Evolutionary conservation across 208 protist genomes (phyloP), one percentile per base, ranked within the genome.

Genomic region (Angomonas deanei): DNA sequence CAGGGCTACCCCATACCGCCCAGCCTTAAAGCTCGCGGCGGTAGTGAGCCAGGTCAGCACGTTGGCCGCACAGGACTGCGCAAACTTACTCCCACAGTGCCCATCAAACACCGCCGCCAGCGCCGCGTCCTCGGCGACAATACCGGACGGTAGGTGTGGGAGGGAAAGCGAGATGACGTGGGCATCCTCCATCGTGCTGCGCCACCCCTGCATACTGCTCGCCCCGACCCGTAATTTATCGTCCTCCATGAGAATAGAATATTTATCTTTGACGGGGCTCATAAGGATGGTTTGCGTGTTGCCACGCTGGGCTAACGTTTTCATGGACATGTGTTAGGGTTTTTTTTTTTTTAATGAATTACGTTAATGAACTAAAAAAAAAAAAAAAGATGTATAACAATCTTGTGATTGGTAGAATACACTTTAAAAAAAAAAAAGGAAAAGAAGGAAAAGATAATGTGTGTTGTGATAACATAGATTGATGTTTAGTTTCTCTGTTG

Each of bases 141-240:
- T 80, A 2, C 30, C 21, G 60, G 77, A 57, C 49, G 84, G 82
- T 39, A 95, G 60, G 21, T 81, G 65, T n/a, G 84, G 86, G 15
- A 96, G 63, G 27, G 86, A 86, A 47, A 96, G 81, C 64, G 86
- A 88, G 47, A 96, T 76, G 32, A 76, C 78, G 59, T 96, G 89
- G 27, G 89, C 89, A 66, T 96, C 89, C 56, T 96, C 86, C 89
- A 96, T 96, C 2, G 84, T 96, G 55, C 82, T 93, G 65, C 89
- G 66, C 89, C 89, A 96, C 15, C 89, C 89, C 55, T 96, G 89
- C 89, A 96, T 96, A 64, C 89, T 94, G 62, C 86, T 96, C 28
- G 89, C 86, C 21, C 89, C 89, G n/a, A 79, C 84, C 3, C 86
- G 81, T 17, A 93, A 55, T 52, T 96, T 96, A 68, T 96, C 89